These are phyloP conservation scores for Thielaviopsis populi DNA, from an alignment of 2,329 filamentous ascomycete genomes.

Conservation along the genomic window DNA sequence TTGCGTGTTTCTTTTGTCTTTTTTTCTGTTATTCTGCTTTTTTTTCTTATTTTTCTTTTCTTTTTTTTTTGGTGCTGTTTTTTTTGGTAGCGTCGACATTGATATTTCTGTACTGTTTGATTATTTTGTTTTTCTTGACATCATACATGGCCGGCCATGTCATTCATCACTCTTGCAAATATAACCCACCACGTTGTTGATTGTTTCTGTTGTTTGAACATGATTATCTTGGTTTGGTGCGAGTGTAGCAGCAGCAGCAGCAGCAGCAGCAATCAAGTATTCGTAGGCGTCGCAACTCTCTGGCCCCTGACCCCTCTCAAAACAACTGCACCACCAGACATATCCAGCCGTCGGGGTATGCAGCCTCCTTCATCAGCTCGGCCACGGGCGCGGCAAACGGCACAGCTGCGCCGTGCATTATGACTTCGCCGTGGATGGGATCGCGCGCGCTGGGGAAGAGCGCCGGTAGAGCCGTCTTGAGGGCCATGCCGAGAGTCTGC, in stretches of 20 bases:
- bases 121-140: not conserved
- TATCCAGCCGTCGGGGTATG: slow-evolving; percentile 87
- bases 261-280: not conserved
- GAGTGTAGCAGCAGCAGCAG: not conserved
- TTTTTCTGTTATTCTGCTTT: not conserved
- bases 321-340: slow-evolving; percentile 51
- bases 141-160: not conserved
- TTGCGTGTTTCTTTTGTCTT: not conserved
- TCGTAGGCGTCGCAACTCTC: not conserved
- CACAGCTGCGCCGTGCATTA: slow-evolving; percentile 72
- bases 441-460: slow-evolving; percentile 80
- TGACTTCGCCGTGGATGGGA: slow-evolving; percentile 65
- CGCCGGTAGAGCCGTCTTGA: slow-evolving; percentile 59
- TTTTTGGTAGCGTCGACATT: not conserved
- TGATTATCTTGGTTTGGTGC: not conserved
- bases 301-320: not conserved
- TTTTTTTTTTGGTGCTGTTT: not conserved
- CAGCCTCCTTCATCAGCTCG: slow-evolving; percentile 66
- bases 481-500: slow-evolving; percentile 53
- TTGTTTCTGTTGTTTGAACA: not conserved
- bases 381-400: slow-evolving; percentile 68
- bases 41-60: not conserved
- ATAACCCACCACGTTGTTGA: not conserved
- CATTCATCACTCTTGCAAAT: not conserved
- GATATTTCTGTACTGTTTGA: not conserved